Evolutionary conservation across 306 rosid species (phyloP).

Genomic region (Pterocarpus santalinus): DNA sequence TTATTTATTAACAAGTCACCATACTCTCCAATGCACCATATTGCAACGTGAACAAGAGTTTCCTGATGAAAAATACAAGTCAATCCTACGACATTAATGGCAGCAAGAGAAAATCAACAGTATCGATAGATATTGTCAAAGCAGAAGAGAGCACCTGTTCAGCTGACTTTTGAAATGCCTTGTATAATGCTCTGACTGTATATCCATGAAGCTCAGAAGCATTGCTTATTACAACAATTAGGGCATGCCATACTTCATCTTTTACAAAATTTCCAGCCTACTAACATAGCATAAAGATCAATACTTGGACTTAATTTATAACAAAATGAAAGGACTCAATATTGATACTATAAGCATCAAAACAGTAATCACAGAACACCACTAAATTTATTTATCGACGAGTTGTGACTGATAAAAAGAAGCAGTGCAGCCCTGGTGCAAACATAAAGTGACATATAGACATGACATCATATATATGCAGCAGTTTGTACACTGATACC

Average conservation of each 20-base stretch:
- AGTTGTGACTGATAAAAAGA: constrained; percentile 34
- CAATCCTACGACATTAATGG: constrained; percentile 18
- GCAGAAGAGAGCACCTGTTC: constrained; percentile 76
- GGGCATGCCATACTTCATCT: constrained; percentile 96
- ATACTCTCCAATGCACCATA: constrained; percentile 98
- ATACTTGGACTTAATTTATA: constrained; percentile 46
- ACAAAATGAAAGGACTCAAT: background rate
- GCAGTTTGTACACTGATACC: constrained; percentile 14
- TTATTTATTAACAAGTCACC: constrained; percentile 90
- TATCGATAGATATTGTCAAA: constrained; percentile 40
- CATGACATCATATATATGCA: constrained; percentile 1
- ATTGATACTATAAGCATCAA: constrained; percentile 42
- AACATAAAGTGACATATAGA: constrained; percentile 31
- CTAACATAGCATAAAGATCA: constrained; percentile 77
- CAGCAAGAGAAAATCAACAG: constrained; percentile 40
- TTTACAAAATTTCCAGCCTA: constrained; percentile 99
- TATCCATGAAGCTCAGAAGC: constrained; percentile 98
- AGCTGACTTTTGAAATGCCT: constrained; percentile 76
- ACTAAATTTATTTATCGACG: constrained; percentile 26
- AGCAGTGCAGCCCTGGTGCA: constrained; percentile 16
- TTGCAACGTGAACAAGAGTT: constrained; percentile 91
- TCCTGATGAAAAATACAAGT: constrained; percentile 68
- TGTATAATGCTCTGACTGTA: constrained; percentile 87
- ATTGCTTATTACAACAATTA: constrained; percentile 90
- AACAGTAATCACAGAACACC: constrained; percentile 15